phyloP scores from a whole-genome alignment of 2,329 filamentous ascomycete species.

The Tetracladium maxilliforme region DNA sequence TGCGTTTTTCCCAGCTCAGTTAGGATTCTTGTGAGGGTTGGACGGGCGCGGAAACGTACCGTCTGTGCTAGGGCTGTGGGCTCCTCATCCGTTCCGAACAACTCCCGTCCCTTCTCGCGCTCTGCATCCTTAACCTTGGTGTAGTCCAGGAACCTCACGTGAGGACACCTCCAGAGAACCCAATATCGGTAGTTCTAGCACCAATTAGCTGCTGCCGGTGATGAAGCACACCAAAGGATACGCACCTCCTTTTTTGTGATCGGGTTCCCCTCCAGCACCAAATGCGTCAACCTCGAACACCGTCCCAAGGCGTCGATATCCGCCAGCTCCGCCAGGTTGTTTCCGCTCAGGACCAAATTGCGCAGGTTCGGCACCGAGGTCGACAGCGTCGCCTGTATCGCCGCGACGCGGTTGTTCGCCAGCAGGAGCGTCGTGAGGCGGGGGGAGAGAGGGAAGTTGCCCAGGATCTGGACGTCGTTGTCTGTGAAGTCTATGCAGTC shows the following conservation, averaged over 20 bases:
- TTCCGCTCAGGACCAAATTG: conserved; percentile 70
- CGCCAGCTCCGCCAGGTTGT: conserved; percentile 69
- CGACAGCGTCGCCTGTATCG: conserved; percentile 63
- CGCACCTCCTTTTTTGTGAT: conserved; percentile 83
- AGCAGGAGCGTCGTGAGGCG: conserved; percentile 79
- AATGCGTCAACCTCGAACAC: conserved; percentile 59
- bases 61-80: conserved; percentile 70
- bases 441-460: conserved; percentile 85
- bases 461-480: conserved; percentile 82
- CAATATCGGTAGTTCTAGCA: conserved; percentile 90
- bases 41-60: conserved; percentile 21
- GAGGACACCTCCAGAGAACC: conserved; percentile 75
- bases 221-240: conserved; percentile 6
- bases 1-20: conserved; percentile 16
- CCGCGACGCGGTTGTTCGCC: conserved; percentile 74
- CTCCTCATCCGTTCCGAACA: conserved; percentile 69
- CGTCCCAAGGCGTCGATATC: conserved; percentile 70
- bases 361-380: conserved; percentile 68
- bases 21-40: neutral
- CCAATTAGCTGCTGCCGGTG: no score
- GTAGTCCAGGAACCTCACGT: conserved; percentile 83
- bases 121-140: conserved; percentile 81
- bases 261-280: conserved; percentile 76
- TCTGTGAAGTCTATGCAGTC: conserved; percentile 97
- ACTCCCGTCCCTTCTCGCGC: conserved; percentile 56